These are phyloP conservation scores for Wickerhamiella infanticola DNA, from an alignment of 1,139 yeast genomes.

Conservation along the genomic window DNA sequence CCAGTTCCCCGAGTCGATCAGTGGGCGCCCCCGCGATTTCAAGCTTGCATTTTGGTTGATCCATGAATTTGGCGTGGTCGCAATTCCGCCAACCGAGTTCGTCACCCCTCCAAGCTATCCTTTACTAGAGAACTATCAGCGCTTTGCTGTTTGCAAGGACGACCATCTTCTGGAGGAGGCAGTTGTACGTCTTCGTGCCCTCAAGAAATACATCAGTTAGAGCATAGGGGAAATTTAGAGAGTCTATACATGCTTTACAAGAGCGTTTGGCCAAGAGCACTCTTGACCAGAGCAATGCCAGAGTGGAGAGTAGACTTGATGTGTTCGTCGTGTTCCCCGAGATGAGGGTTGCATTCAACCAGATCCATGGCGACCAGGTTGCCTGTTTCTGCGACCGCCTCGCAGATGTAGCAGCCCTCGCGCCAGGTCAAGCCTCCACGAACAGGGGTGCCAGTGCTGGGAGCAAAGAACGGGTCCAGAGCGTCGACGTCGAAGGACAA, in stretches of 20 bases:
- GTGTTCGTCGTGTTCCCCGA: conserved; percentile 67
- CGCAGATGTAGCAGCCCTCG: conserved; percentile 87
- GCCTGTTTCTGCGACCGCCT: conserved; percentile 82
- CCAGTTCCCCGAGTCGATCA: conserved; percentile 53
- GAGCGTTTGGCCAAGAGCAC: conserved; percentile 87
- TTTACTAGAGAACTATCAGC: conserved; percentile 66
- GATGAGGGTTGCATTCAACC: conserved; percentile 84
- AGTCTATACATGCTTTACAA: conserved; percentile 27
- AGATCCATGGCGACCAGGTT: conserved; percentile 74
- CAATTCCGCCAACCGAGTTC: conserved; percentile 94
- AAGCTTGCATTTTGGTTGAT: conserved; percentile 84
- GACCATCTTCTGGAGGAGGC: conserved; percentile 69
- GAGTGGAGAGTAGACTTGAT: conserved; percentile 75
- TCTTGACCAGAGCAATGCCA: conserved; percentile 81
- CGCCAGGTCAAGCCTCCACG: conserved; percentile 90
- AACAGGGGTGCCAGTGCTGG: conserved; percentile 96
- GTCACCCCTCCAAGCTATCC: conserved; percentile 54
- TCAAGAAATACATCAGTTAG: conserved; percentile 38
- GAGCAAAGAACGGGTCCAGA: conserved; percentile 84
- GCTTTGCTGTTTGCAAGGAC: conserved; percentile 95
- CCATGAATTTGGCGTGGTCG: conserved; percentile 82
- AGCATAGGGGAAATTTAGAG: neutral
- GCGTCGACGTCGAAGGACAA: conserved; percentile 94
- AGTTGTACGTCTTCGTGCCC: conserved; percentile 50
- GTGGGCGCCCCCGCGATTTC: conserved; percentile 64